Evolutionary conservation across 176 grass and related monocot species (phyloP).

Genomic region (Paspalum notatum): DNA sequence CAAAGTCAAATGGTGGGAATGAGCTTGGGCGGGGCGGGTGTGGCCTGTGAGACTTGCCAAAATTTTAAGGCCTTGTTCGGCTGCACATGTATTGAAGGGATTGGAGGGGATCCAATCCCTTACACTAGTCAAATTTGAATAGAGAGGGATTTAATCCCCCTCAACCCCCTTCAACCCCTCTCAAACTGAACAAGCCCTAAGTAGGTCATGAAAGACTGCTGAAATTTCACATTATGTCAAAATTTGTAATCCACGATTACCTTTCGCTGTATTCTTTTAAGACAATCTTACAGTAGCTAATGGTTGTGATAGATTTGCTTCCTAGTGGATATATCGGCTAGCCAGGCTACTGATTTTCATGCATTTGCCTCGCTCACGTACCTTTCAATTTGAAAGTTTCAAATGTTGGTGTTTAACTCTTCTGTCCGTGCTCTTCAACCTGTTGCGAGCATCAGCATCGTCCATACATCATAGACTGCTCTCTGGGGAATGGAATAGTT

Average conservation of each 20-base stretch:
- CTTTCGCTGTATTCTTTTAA: neutral
- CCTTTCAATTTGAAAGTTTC: neutral
- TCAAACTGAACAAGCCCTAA: neutral
- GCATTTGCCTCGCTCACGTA: neutral
- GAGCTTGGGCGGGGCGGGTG: neutral
- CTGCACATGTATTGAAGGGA: no score
- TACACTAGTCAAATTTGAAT: no score
- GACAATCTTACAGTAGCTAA: neutral
- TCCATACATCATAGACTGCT: neutral
- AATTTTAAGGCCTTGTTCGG: no score
- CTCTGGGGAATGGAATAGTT: conserved; percentile 7
- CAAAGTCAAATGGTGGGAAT: neutral
- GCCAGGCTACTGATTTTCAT: neutral
- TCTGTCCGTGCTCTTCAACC: neutral
- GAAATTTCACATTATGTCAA: neutral
- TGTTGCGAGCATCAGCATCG: neutral
- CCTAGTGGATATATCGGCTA: neutral
- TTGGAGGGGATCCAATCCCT: no score
- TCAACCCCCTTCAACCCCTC: no score
- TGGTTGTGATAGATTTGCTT: neutral
- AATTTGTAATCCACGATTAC: neutral
- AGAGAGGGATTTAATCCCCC: no score
- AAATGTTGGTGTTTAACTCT: neutral
- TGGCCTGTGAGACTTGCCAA: neutral
- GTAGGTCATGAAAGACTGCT: neutral